These are phyloP conservation scores for Entrophospora sp. DNA, from an alignment of 192 early-diverging fungal species.

Conservation along the genomic window DNA sequence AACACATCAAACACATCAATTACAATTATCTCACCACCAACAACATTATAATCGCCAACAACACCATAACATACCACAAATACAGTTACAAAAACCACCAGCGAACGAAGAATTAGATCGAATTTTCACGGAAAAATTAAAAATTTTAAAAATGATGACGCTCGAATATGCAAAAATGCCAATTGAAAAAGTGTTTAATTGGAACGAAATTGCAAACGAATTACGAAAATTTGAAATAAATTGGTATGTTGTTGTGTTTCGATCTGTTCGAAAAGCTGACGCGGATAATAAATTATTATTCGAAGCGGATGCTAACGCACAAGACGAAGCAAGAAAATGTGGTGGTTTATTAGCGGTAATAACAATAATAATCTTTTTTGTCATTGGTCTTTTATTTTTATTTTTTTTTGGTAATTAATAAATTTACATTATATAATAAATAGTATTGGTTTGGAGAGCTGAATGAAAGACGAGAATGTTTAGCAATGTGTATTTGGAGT, in stretches of 20 bases:
- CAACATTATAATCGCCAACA: too few species aligned
- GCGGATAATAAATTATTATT: constrained; percentile 33
- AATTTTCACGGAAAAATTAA: not conserved
- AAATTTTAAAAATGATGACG: constrained; percentile 21
- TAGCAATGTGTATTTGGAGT: constrained; percentile 47
- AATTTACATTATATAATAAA: not conserved
- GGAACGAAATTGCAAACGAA: constrained; percentile 31
- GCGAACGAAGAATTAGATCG: too few species aligned
- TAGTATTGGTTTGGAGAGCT: constrained; percentile 45
- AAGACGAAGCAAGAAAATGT: constrained; percentile 37
- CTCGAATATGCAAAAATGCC: constrained; percentile 22
- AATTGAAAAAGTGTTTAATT: constrained; percentile 32
- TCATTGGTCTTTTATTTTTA: too few species aligned
- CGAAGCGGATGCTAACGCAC: constrained; percentile 38
- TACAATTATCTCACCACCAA: too few species aligned
- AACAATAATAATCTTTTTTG: not conserved
- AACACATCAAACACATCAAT: too few species aligned
- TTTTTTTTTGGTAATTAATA: too few species aligned
- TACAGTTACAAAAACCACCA: too few species aligned
- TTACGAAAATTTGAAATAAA: constrained; percentile 10
- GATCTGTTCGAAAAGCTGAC: constrained; percentile 27
- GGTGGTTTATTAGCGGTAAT: constrained; percentile 40
- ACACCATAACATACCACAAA: too few species aligned
- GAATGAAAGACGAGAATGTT: constrained; percentile 35
- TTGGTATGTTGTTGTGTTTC: constrained; percentile 46